These are phyloP conservation scores for Fusarium xyrophilum DNA, from an alignment of 2,329 filamentous ascomycete species.

Conservation along the genomic window DNA sequence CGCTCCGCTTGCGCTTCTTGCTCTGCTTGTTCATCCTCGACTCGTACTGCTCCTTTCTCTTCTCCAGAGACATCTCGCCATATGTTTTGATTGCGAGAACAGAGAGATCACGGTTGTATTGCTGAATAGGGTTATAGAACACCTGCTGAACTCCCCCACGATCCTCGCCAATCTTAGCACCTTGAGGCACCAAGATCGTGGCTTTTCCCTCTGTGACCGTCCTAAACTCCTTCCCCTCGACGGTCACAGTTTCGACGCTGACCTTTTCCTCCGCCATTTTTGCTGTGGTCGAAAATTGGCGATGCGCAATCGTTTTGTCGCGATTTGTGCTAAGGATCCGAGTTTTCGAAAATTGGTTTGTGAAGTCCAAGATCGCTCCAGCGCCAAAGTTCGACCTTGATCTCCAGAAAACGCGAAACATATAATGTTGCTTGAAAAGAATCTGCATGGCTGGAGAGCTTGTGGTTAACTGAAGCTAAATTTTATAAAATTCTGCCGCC, in stretches of 20 bases:
- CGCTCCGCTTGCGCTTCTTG: conserved; percentile 57
- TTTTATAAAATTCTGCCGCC: conserved; percentile 27
- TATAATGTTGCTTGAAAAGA: conserved; percentile 29
- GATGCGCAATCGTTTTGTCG: conserved; percentile 9
- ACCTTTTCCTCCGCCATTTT: conserved; percentile 34
- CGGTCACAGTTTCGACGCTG: conserved; percentile 38
- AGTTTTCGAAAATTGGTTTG: neutral
- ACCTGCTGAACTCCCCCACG: conserved; percentile 75
- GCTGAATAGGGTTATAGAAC: conserved; percentile 99
- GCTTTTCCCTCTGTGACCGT: conserved; percentile 63
- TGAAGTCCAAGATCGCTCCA: conserved; percentile 10
- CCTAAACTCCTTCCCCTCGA: conserved; percentile 57
- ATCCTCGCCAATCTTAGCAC: conserved; percentile 55
- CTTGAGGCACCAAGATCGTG: conserved; percentile 62
- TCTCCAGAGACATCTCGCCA: conserved; percentile 68
- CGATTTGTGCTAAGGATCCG: neutral
- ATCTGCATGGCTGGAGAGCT: conserved; percentile 20
- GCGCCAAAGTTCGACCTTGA: conserved; percentile 29
- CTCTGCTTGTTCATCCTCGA: conserved; percentile 50
- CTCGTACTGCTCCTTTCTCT: conserved; percentile 52
- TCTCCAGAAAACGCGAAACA: conserved; percentile 23
- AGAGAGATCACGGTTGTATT: conserved; percentile 96
- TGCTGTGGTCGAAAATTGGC: conserved; percentile 29
- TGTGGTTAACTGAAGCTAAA: conserved; percentile 17
- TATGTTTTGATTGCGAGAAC: conserved; percentile 91